Evolutionary conservation across 805 yeast species (phyloP), one percentile per base, ranked within the genome.

Genomic region (Hanseniaspora pseudoguilliermondii): DNA sequence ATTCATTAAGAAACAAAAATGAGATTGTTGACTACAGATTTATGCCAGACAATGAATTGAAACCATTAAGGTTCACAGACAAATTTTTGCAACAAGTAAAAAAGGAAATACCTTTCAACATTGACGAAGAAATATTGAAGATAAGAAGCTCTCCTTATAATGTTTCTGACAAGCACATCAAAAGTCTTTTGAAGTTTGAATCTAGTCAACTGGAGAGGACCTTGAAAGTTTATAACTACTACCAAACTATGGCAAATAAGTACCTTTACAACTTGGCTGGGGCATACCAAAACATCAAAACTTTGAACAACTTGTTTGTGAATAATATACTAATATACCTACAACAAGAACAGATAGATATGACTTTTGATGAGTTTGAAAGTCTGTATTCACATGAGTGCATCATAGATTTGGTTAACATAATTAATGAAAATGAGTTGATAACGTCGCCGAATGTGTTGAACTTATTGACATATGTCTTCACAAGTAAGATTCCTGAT

Each of bases 41-140:
- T 65, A 83, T 91, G 76, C 96, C 97, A 0, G 98, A 93, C 66
- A 86, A 95, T 1, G 98, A 93, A 66, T 70, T 93, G 34, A 89
- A 93, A 0, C 67, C 70, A 1, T 69, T 90, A 4, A 58, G 63
- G 16, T 65, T 91, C 2, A 46, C 47, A 9, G 23, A 38, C 2
- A 44, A 46, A 5, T 34, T 53, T 8, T 23, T 53, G 10, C 15
- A 38, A 3, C 29, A 53, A 29, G 25, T 53, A 1, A 38, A 71
- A 23, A 18, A 38, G 27, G 40, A 38, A 1, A 63, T 84, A 49
- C 90, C 91, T 0, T 71, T 66, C 10, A 67, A 83, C 1, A 90
- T 95, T 0, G 91, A 87, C 55, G 72, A 70, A 4, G 68, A 79
- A 5, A 63, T 87, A 25, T 67, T 66, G 11, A 67, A 63, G 29